Conservation (phyloP, 176 grass and related monocot species). For the Dactylis glomerata region DNA sequence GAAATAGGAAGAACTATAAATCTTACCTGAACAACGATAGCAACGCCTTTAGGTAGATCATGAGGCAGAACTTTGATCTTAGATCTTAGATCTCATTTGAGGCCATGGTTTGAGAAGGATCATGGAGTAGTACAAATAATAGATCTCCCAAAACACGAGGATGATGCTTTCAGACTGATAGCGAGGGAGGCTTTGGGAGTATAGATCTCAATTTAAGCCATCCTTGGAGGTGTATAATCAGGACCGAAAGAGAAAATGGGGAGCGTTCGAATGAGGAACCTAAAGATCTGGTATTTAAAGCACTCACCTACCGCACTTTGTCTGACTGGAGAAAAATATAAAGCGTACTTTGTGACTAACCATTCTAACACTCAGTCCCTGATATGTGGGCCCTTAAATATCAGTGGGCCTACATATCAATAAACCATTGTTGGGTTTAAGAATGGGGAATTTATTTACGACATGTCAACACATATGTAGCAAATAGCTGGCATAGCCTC, state of each 20-base stretch:
- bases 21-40: not conserved
- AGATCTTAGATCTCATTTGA: not conserved
- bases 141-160: too few relatives aligned
- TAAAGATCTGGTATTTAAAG: not conserved
- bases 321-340: not conserved
- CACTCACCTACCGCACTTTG: not conserved
- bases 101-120: not conserved
- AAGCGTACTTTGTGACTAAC: not conserved
- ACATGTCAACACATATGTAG: too few relatives aligned
- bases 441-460: rapidly evolving
- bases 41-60: not conserved
- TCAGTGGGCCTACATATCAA: not conserved
- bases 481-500: not conserved
- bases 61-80: not conserved
- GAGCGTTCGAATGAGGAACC: rapidly evolving
- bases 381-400: not conserved
- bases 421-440: not conserved
- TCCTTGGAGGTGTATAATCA: not conserved
- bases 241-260: not conserved
- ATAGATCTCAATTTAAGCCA: not conserved
- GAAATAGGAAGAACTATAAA: not conserved
- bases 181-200: too few relatives aligned
- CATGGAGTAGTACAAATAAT: not conserved
- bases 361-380: not conserved
- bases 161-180: too few relatives aligned